Evolutionary conservation across 2,329 filamentous ascomycete genomes (phyloP), one percentile per base, ranked within the genome.

Genomic region (Spiromastix sp.): DNA sequence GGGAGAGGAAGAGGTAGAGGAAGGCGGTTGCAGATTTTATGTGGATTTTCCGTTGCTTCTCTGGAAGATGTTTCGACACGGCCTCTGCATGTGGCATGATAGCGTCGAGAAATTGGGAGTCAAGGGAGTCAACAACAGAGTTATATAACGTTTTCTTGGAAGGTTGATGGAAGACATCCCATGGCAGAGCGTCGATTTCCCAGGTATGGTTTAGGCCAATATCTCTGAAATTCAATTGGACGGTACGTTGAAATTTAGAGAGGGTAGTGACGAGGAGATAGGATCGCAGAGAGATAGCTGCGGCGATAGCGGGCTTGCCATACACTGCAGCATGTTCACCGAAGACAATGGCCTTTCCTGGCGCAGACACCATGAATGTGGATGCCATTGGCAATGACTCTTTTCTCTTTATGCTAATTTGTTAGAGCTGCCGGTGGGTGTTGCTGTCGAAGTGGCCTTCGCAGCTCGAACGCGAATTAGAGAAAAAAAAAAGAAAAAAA

Each of bases 331-430:
- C 79, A 61, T 93, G 85, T 57, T 93, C 85, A 48, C 85, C 85
- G 61, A 85, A 91, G 33, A 91, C 81, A 55, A 93, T 93, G 50
- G 91, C 85, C 59, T 93, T 93, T 48, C 84, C 85, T 0, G 85
- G 85, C 4, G 85, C 84, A 25, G 85, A 93, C 32, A 93, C 83
- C 79, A 93, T 87, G 56, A 93, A 93, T n/a, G n/a, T n/a, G 40
- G 84, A 67, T 67, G 85, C 63, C 55, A 72, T 67, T 6, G 70
- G 67, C 35, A 63, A 62, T 25, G 44, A 47, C 9, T n/a, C n/a
- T n/a, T 35, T n/a, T n/a, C n/a, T n/a, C n/a, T n/a, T n/a, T n/a
- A n/a, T n/a, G n/a, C n/a, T 29, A n/a, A n/a, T n/a, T n/a, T n/a
- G n/a, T n/a, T n/a, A n/a, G n/a, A n/a, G n/a, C n/a, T n/a, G n/a